Evolutionary conservation across 768 basidiomycete species (phyloP).

Genomic region (Pleurotus giganteus): DNA sequence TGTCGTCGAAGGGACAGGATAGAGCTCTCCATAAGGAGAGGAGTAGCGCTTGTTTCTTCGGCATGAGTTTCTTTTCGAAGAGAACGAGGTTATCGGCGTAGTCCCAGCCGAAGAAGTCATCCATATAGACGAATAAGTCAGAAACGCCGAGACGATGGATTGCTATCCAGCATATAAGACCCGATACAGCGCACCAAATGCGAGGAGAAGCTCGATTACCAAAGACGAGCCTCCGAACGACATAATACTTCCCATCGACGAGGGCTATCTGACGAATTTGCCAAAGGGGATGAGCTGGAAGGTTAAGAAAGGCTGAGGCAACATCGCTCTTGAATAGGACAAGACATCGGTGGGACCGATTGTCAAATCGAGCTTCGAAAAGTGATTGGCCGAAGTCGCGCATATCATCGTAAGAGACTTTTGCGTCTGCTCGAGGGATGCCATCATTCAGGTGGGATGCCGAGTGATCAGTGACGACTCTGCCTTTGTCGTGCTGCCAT

Average conservation of each 20-base stretch:
- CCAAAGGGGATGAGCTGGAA: conserved; percentile 30
- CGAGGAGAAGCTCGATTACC: conserved; percentile 22
- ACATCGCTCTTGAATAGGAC: conserved; percentile 28
- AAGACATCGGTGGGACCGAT: conserved; percentile 9
- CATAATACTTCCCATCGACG: conserved; percentile 19
- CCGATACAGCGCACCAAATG: conserved; percentile 23
- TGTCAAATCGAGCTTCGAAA: background rate
- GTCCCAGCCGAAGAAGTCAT: conserved; percentile 27
- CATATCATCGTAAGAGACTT: conserved; percentile 24
- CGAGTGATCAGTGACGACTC: conserved; percentile 25
- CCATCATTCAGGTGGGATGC: conserved; percentile 20
- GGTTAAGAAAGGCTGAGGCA: conserved; percentile 26
- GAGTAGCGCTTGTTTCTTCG: conserved; percentile 21
- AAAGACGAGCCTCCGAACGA: conserved; percentile 27
- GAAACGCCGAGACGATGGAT: conserved; percentile 16
- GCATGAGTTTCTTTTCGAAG: conserved; percentile 19
- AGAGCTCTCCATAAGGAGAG: conserved; percentile 26
- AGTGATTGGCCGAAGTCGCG: conserved; percentile 17
- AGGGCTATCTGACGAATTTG: conserved; percentile 29
- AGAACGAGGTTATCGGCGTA: conserved; percentile 18
- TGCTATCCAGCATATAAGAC: conserved; percentile 28
- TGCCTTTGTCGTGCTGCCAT: conserved; percentile 23
- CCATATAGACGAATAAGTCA: conserved; percentile 26
- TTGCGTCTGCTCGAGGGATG: conserved; percentile 14
- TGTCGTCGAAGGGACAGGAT: conserved; percentile 22